Evolutionary conservation across 352 stramenopile species (phyloP).

Genomic region (Phytophthora vignae): DNA sequence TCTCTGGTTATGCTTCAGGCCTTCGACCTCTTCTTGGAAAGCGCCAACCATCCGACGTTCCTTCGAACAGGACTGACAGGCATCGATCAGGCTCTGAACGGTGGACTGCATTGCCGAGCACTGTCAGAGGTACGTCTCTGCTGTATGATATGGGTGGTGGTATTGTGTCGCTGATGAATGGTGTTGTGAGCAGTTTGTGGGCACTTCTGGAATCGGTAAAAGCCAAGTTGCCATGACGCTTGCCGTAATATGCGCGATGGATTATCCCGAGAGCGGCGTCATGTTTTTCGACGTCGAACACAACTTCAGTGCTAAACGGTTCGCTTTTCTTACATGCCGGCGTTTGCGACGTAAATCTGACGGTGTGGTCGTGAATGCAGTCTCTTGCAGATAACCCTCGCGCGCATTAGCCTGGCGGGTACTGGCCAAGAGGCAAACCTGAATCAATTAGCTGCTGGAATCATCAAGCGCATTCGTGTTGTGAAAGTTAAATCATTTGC

Average conservation of each 20-base stretch:
- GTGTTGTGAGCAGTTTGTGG: constrained; percentile 57
- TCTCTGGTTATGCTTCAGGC: constrained; percentile 48
- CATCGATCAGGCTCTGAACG: constrained; percentile 71
- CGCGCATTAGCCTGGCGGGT: constrained; percentile 38
- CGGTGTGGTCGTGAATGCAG: constrained; percentile 27
- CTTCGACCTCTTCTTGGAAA: constrained; percentile 84
- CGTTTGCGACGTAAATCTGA: background rate
- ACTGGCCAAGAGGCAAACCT: constrained; percentile 25
- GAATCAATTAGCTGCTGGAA: constrained; percentile 28
- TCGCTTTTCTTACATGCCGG: background rate
- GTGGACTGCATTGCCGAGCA: constrained; percentile 61
- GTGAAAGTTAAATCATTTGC: constrained; percentile 50
- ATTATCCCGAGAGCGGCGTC: constrained; percentile 63
- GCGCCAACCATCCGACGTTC: constrained; percentile 66
- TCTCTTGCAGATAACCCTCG: constrained; percentile 56
- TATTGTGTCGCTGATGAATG: constrained; percentile 8
- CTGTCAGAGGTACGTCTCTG: constrained; percentile 55
- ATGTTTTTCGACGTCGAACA: constrained; percentile 80
- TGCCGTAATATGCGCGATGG: constrained; percentile 67
- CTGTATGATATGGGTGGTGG: constrained; percentile 3
- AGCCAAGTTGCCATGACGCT: constrained; percentile 82
- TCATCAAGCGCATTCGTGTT: constrained; percentile 57
- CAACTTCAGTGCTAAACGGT: constrained; percentile 81
- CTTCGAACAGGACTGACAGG: constrained; percentile 68
- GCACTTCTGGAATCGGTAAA: constrained; percentile 78